Conservation (phyloP, 768 basidiomycete genomes). For the Leucogyrophana mollusca region DNA sequence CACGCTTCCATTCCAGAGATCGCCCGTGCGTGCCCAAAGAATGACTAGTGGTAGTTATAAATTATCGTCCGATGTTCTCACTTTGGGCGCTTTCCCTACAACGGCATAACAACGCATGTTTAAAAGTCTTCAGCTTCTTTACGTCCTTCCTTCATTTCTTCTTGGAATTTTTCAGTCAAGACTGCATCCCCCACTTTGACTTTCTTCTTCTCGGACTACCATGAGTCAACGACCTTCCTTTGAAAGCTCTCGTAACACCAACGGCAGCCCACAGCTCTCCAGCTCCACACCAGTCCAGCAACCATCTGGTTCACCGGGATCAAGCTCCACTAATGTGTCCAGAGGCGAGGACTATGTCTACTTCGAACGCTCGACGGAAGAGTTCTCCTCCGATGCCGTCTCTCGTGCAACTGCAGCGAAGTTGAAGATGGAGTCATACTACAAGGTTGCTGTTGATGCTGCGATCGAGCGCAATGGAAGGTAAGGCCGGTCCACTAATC, state of each 20-base stretch:
- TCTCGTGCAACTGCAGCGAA: constrained; percentile 92
- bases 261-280: constrained; percentile 7
- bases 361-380: constrained; percentile 83
- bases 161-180: constrained; percentile 10
- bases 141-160: constrained; percentile 21
- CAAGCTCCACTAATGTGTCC: constrained; percentile 27
- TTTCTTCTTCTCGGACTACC: constrained; percentile 6
- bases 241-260: constrained; percentile 20
- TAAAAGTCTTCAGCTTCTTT: constrained; percentile 14
- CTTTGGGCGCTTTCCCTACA: constrained; percentile 1
- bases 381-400: constrained; percentile 83
- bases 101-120: constrained; percentile 5
- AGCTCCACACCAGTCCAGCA: constrained; percentile 18
- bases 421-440: constrained; percentile 95
- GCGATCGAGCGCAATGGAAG: constrained; percentile 95
- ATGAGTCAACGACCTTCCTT: constrained; percentile 31
- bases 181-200: constrained; percentile 1
- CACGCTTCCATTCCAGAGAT: too few species aligned
- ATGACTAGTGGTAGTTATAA: background rate
- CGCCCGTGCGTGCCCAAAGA: too few species aligned
- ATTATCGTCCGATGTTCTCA: background rate
- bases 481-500: constrained; percentile 37
- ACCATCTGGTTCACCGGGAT: constrained; percentile 27
- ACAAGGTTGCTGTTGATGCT: constrained; percentile 96
- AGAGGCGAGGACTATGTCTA: constrained; percentile 76